Conservation (phyloP, 192 early-diverging fungal species). For the Podila epicladia region DNA sequence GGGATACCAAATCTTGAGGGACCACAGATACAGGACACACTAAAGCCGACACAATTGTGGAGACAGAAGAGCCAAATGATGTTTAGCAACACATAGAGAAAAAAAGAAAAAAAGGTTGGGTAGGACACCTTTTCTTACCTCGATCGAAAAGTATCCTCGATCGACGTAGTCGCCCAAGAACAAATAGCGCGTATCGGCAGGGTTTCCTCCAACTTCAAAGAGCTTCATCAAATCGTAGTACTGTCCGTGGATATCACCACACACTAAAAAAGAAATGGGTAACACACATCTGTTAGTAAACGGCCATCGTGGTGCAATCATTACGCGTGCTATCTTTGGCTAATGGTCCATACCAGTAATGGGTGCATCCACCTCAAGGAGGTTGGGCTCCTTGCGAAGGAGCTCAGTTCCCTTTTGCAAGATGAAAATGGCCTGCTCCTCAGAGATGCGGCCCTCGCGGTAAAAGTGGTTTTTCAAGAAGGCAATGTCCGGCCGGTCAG, state of each 20-base stretch:
- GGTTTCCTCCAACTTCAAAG: slow-evolving; percentile 97
- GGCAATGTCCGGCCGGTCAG: slow-evolving; percentile 78
- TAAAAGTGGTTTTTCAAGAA: slow-evolving; percentile 94
- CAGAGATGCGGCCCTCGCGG: slow-evolving; percentile 89
- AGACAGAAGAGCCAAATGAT: too few species aligned
- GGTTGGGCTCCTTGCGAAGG: slow-evolving; percentile 82
- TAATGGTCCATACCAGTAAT: slow-evolving; percentile 74
- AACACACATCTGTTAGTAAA: background rate
- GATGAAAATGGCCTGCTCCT: slow-evolving; percentile 92
- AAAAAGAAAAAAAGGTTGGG: background rate
- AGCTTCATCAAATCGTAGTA: slow-evolving; percentile 98
- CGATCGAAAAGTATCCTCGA: slow-evolving; percentile 96
- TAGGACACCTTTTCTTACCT: slow-evolving; percentile 62
- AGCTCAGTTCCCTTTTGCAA: slow-evolving; percentile 84
- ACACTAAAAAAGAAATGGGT: slow-evolving; percentile 60
- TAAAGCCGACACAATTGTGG: slow-evolving; percentile 31
- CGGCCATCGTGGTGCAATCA: background rate
- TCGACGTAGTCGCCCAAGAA: slow-evolving; percentile 98
- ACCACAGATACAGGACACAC: slow-evolving; percentile 92
- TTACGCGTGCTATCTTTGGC: background rate
- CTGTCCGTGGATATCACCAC: slow-evolving; percentile 99
- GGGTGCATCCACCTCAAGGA: slow-evolving; percentile 90
- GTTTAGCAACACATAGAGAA: background rate
- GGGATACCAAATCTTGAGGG: slow-evolving; percentile 94
- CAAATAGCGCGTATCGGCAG: slow-evolving; percentile 88